phyloP scores from a whole-genome alignment of 768 basidiomycete genomes.

The Lactarius evosmus region DNA sequence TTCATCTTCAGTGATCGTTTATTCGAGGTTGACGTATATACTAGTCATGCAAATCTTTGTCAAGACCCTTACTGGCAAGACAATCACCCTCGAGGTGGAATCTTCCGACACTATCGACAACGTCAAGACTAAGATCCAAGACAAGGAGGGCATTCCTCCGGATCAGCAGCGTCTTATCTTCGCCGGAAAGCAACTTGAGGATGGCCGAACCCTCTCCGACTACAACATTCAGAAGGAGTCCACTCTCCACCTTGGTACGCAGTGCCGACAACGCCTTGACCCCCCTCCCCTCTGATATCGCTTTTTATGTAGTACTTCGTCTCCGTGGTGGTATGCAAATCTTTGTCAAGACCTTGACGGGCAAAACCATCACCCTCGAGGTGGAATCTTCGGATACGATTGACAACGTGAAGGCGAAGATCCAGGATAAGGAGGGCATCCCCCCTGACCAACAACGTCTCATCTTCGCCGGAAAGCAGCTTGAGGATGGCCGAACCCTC shows the following conservation, averaged over 20 bases:
- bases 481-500: conserved; percentile 35
- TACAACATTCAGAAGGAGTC: conserved; percentile 37
- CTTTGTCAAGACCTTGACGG: conserved; percentile 50
- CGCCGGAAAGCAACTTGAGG: conserved; percentile 52
- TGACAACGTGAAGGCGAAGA: conserved; percentile 36
- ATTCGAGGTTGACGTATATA: background rate
- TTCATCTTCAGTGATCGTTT: background rate
- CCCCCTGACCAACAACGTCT: conserved; percentile 35
- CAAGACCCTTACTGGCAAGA: conserved; percentile 38
- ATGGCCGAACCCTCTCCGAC: conserved; percentile 46
- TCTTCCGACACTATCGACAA: conserved; percentile 38
- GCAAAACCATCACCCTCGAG: conserved; percentile 57
- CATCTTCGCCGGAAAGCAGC: conserved; percentile 36
- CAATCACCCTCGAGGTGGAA: conserved; percentile 39
- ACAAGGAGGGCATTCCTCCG: conserved; percentile 39
- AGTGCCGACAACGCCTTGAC: conserved; percentile 1
- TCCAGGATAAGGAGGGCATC: conserved; percentile 36
- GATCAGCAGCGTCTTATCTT: conserved; percentile 38
- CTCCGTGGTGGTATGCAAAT: conserved; percentile 42
- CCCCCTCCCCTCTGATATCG: background rate
- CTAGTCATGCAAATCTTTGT: conserved; percentile 37
- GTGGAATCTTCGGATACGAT: conserved; percentile 41
- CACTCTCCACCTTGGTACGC: conserved; percentile 34
- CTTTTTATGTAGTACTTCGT: conserved; percentile 39
- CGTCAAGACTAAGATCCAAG: conserved; percentile 38